Base-by-base conservation (phyloP, 1,284 basidiomycete species). In the Fomes fomentarius region DNA sequence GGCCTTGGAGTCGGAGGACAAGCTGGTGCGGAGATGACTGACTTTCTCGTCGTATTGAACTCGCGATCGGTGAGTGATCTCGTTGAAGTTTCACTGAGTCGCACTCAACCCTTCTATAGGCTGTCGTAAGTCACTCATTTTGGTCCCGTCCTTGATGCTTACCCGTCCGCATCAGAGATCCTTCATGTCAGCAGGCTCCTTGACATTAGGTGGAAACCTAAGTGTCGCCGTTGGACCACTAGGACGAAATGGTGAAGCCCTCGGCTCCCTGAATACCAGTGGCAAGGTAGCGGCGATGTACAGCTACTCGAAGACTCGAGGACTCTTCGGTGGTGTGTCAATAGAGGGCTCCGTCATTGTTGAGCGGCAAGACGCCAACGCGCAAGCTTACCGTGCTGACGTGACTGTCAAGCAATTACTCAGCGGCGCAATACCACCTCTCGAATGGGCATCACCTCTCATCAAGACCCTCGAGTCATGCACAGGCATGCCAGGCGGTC, bases 251-350 rank as follows among this genome's bases (percentile, higher is more conserved):
- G 94, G 96, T 12, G 96, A 98, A 74, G 97, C 94, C 1, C 82
- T 87, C 19, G 96, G 94, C 14, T 80, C 93, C 0, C 64, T 99
- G 50, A 98, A 89, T 68, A 83, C 91, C 0, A 91, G 87, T 47
- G 96, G 96, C 45, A 91, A 90, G 68, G 73, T 98, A 4, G 93
- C 96, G 7, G 95, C 96, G 43, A 98, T 98, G 94, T 93, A 96
- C 73, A 93, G 89, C 61, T 99, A 99, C 72, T 96, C 93, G 4
- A 95, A 96, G 71, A 96, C 94, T 4, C 87, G 93, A 60, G 96
- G 96, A 11, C 80, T 98, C 1, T 97, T 97, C 61, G 94, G 91
- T 38, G 90, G 72, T 9, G 71, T 90, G 15, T 94, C 93, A 9
- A 75, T 98, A 31, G 96, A 98, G 78, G 96, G 96, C 10, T 94